phyloP scores from a whole-genome alignment of 1,284 basidiomycete genomes.

The Agaricales sp. region DNA sequence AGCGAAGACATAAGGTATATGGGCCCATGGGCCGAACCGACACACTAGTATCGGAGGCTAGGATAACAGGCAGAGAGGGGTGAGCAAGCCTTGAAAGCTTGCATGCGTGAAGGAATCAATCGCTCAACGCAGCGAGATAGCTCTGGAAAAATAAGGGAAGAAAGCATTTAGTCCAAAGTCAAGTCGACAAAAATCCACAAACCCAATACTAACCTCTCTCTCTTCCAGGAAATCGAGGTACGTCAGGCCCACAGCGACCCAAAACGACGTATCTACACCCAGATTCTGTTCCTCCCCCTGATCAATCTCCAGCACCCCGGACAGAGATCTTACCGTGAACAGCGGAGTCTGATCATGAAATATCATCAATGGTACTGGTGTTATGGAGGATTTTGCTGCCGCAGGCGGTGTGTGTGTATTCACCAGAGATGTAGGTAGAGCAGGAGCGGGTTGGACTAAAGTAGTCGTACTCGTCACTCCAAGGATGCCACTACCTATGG shows the following conservation, averaged over 20 bases:
- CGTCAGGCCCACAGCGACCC: slow-evolving; percentile 60
- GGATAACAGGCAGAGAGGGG: no score
- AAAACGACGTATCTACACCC: slow-evolving; percentile 68
- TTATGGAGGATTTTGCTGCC: neutral
- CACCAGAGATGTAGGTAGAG: neutral
- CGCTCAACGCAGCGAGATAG: slow-evolving; percentile 12
- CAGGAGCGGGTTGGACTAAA: neutral
- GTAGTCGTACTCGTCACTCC: neutral
- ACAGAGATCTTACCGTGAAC: slow-evolving; percentile 43
- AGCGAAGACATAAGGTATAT: no score
- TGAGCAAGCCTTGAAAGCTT: no score
- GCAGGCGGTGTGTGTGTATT: neutral
- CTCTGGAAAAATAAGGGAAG: slow-evolving; percentile 8
- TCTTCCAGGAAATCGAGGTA: slow-evolving; percentile 70
- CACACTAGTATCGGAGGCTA: no score
- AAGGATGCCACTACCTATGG: neutral
- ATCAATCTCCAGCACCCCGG: slow-evolving; percentile 56
- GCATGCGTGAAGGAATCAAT: slow-evolving; percentile 5
- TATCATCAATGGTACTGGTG: neutral
- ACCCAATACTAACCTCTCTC: slow-evolving; percentile 44
- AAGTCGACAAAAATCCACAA: neutral
- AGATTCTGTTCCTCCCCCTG: slow-evolving; percentile 41
- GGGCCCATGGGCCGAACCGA: no score
- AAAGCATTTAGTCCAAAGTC: neutral
- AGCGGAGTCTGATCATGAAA: slow-evolving; percentile 61